Evolutionary conservation across 1,139 yeast genomes (phyloP).

Genomic region (Diutina scorzettiae): DNA sequence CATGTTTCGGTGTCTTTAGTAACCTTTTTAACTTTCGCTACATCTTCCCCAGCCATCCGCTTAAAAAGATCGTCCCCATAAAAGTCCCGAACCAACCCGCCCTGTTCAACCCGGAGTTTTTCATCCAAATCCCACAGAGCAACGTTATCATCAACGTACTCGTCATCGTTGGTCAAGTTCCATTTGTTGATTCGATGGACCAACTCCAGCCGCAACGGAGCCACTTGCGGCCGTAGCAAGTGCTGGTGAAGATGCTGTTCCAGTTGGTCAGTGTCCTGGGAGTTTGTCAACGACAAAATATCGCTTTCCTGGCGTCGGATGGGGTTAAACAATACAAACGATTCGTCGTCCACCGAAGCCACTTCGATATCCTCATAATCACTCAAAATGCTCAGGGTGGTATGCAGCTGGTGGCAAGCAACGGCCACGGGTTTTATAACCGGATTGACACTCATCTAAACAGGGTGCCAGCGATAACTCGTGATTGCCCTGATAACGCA

Average conservation of each 20-base stretch:
- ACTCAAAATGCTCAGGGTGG: not conserved
- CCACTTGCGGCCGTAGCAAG: not conserved
- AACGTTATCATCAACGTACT: constrained; percentile 23
- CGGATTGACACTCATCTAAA: constrained; percentile 4
- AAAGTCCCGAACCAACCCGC: constrained; percentile 13
- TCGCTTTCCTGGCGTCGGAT: constrained; percentile 17
- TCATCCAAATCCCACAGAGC: constrained; percentile 39
- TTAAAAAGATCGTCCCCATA: constrained; percentile 26
- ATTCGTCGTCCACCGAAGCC: constrained; percentile 1
- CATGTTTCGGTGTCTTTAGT: not conserved
- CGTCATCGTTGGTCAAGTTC: constrained; percentile 12
- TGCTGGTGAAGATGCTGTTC: constrained; percentile 6
- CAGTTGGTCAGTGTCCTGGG: constrained; percentile 17
- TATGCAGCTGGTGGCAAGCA: not conserved
- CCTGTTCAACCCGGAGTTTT: constrained; percentile 11
- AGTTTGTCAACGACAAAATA: constrained; percentile 21
- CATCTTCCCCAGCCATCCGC: constrained; percentile 12
- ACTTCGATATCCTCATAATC: constrained; percentile 4
- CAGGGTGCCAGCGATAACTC: too few relatives aligned
- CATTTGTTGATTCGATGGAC: constrained; percentile 13
- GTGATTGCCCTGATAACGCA: too few relatives aligned
- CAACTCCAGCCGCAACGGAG: not conserved
- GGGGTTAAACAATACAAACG: constrained; percentile 27
- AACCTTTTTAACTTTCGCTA: not conserved
- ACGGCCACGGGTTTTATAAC: not conserved